Conservation (phyloP, 2,329 filamentous ascomycete species). For the Hymenoscyphus occultus region DNA sequence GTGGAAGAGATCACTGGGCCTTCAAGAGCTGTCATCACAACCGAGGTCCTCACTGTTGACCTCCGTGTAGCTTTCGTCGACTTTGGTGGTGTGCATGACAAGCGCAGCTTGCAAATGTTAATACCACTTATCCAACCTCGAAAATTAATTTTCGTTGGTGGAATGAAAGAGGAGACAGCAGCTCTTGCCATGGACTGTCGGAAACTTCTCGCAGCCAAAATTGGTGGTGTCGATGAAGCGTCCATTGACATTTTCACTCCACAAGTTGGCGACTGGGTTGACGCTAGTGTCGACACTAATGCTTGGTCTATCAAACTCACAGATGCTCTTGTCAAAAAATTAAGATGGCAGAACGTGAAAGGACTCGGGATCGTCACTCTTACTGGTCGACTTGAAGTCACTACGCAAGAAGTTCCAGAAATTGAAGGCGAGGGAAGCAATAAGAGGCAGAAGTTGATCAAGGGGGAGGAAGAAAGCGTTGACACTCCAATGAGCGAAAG, state of each 20-base stretch:
- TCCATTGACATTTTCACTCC: conserved; percentile 78
- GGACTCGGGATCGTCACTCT: conserved; percentile 90
- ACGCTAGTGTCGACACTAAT: conserved; percentile 96
- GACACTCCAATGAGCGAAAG: conserved; percentile 27
- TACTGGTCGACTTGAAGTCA: conserved; percentile 65
- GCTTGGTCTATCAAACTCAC: conserved; percentile 94
- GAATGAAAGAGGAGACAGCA: conserved; percentile 73
- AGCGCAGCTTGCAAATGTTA: conserved; percentile 88
- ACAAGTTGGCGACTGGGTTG: conserved; percentile 65
- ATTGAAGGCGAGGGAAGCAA: conserved; percentile 41
- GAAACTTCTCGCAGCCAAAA: conserved; percentile 54
- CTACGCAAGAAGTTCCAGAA: conserved; percentile 43
- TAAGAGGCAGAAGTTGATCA: conserved; percentile 43
- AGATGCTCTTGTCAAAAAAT: conserved; percentile 75
- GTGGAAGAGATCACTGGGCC: conserved; percentile 60
- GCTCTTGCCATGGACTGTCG: conserved; percentile 77
- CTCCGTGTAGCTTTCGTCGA: conserved; percentile 84
- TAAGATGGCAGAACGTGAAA: conserved; percentile 93
- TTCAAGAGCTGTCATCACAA: conserved; percentile 67
- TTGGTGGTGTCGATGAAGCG: conserved; percentile 44
- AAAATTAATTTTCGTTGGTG: conserved; percentile 89
- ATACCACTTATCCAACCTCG: conserved; percentile 91
- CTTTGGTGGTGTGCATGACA: conserved; percentile 89
- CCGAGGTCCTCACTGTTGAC: conserved; percentile 63
- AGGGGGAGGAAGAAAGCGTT: conserved; percentile 45